phyloP scores from a whole-genome alignment of 441 rosid species.

The Bruguiera hainesii region DNA sequence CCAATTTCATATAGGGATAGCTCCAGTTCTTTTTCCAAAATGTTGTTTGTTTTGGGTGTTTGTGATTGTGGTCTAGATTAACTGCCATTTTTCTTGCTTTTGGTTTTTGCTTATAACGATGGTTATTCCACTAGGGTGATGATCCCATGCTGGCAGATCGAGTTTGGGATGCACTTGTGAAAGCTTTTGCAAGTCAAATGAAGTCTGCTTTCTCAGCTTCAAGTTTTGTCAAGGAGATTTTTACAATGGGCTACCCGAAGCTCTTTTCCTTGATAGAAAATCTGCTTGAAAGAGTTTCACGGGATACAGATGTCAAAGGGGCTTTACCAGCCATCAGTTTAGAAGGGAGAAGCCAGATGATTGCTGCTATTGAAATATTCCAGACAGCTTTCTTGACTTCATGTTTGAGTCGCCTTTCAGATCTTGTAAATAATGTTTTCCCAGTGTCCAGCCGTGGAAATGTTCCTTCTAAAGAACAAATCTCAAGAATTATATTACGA shows the following conservation, averaged over 20 bases:
- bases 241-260: conserved; percentile 90
- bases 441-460: conserved; percentile 93
- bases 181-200: conserved; percentile 87
- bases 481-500: conserved; percentile 69
- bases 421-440: conserved; percentile 79
- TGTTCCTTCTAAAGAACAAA: conserved; percentile 88
- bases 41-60: not conserved
- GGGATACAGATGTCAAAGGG: conserved; percentile 84
- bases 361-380: conserved; percentile 74
- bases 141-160: conserved; percentile 81
- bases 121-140: conserved; percentile 57
- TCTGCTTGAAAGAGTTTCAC: conserved; percentile 80
- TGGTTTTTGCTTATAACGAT: conserved; percentile 23
- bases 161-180: conserved; percentile 96
- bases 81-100: conserved; percentile 4
- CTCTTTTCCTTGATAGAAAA: conserved; percentile 79
- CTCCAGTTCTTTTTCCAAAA: not conserved
- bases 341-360: conserved; percentile 78
- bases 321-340: conserved; percentile 73
- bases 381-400: conserved; percentile 81
- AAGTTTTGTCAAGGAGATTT: conserved; percentile 93
- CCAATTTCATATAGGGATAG: too few species aligned
- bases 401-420: conserved; percentile 81
- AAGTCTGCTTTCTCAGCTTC: conserved; percentile 96
- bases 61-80: conserved; percentile 4